Evolutionary conservation across 2,329 filamentous ascomycete genomes (phyloP), one percentile per base, ranked within the genome.

Genomic region (Cryphonectria nitschkei): DNA sequence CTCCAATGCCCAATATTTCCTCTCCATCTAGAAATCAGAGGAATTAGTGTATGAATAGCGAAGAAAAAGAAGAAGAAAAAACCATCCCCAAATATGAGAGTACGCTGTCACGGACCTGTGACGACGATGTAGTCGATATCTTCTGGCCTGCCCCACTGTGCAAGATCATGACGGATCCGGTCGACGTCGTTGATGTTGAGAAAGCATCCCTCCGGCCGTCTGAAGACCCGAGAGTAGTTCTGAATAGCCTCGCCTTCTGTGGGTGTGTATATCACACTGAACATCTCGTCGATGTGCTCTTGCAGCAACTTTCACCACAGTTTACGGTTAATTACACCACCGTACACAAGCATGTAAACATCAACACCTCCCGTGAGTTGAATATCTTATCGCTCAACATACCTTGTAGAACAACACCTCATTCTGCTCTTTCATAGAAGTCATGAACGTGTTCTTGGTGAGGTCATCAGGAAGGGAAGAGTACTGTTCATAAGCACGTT

Each of bases 101-200:
- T 26, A 2, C 34, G 5, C 26, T 7, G 1, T 9, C 26, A 83
- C 73, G 83, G 83, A 84, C 95, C 93, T 60, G 92, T 94, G 8
- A 96, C 93, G 7, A 96, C 94, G 73, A 97, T 96, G 76, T 97
- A 91, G 80, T 97, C 94, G 46, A 97, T 89, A 70, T 96, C 93
- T 3, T 94, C 92, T 0, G 87, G 82, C 0, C 82, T 82, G 0
- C 90, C 92, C 86, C 91, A 95, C 72, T 91, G 88, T 0, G 87
- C 84, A 1, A 97, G 81, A 71, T 90, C 87, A 62, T 90, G 83
- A 46, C 91, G 86, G 2, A 97, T 87, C 6, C 87, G 83, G 52
- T 92, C 89, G 6, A 87, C 80, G 68, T 94, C 88, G 26, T 89
- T 84, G 64, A 97, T 92, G 75, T 92, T 93, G 66, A 97, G 80